Percentiles rank a stretch among this genome's conserved stretches.
These are phyloP conservation scores for Eutrema japonicum DNA, from an alignment of 345 rosid genomes.

Conservation along the genomic window DNA sequence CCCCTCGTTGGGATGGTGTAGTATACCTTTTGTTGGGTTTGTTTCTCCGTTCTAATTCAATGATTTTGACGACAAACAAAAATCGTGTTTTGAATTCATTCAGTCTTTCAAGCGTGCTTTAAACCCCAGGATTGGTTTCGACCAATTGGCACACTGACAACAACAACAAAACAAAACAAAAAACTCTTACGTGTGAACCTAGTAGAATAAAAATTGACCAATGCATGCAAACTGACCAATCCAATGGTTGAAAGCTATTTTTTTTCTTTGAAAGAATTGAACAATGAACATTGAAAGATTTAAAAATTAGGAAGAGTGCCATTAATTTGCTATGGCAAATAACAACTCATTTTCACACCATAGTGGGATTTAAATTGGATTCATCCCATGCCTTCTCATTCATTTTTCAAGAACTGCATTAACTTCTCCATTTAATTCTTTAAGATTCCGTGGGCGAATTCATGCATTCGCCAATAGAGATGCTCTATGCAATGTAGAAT, in stretches of 20 bases:
- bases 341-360: slow-evolving; percentile 23
- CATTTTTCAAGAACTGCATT: slow-evolving; percentile 21
- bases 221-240: neutral
- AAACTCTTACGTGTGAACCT: no score
- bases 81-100: no score
- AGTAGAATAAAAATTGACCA: neutral
- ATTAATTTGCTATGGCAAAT: neutral
- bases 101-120: no score
- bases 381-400: slow-evolving; percentile 14
- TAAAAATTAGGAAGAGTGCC: neutral
- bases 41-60: no score
- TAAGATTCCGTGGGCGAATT: slow-evolving; percentile 34
- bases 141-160: no score
- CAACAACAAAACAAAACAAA: no score
- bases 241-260: neutral
- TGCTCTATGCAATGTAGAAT: slow-evolving; percentile 33
- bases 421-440: slow-evolving; percentile 24
- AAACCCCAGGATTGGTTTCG: no score
- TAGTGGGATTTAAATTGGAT: slow-evolving; percentile 8
- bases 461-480: slow-evolving; percentile 41
- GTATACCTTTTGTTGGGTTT: no score
- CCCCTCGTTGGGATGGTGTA: no score
- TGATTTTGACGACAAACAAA: no score
- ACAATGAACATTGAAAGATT: neutral
- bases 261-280: neutral